Conservation (phyloP, 2,329 filamentous ascomycete species). For the Acephala macrosclerotiorum region DNA sequence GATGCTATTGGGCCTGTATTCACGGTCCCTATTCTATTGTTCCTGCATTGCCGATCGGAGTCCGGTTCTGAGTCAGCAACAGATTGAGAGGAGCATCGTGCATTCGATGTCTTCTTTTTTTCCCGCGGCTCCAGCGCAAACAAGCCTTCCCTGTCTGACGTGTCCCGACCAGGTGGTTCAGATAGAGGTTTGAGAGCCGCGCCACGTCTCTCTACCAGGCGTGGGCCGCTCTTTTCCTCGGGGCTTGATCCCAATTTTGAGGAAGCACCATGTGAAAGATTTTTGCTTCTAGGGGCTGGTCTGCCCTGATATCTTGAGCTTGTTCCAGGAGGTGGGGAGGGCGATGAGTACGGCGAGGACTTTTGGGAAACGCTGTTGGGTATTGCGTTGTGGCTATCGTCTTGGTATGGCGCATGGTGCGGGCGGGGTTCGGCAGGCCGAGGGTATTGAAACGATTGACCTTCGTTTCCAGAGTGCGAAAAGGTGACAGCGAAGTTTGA, state of each 20-base stretch:
- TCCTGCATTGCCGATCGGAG: no score
- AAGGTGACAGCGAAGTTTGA: constrained; percentile 73
- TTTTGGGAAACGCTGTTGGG: no score
- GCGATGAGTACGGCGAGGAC: no score
- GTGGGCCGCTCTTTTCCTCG: constrained; percentile 64
- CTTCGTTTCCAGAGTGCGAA: constrained; percentile 75
- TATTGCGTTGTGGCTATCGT: no score
- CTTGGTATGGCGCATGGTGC: constrained; percentile 46
- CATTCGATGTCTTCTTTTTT: constrained; percentile 47
- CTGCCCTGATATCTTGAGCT: constrained; percentile 30
- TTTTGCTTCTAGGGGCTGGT: constrained; percentile 32
- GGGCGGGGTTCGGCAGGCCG: constrained; percentile 43
- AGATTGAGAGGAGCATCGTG: constrained; percentile 46
- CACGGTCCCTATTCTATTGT: no score
- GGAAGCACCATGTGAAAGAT: constrained; percentile 44
- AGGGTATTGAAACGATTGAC: constrained; percentile 52
- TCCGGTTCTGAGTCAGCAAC: no score
- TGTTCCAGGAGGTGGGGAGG: no score
- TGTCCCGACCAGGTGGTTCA: constrained; percentile 79
- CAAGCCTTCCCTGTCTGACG: constrained; percentile 77
- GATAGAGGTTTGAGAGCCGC: constrained; percentile 83
- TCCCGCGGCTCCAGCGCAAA: constrained; percentile 66
- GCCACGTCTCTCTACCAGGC: constrained; percentile 82
- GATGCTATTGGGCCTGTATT: constrained; percentile 29
- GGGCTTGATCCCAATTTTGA: constrained; percentile 47